These are phyloP conservation scores for Hansfordia pulvinata DNA, from an alignment of 2,329 filamentous ascomycete species.

Conservation along the genomic window DNA sequence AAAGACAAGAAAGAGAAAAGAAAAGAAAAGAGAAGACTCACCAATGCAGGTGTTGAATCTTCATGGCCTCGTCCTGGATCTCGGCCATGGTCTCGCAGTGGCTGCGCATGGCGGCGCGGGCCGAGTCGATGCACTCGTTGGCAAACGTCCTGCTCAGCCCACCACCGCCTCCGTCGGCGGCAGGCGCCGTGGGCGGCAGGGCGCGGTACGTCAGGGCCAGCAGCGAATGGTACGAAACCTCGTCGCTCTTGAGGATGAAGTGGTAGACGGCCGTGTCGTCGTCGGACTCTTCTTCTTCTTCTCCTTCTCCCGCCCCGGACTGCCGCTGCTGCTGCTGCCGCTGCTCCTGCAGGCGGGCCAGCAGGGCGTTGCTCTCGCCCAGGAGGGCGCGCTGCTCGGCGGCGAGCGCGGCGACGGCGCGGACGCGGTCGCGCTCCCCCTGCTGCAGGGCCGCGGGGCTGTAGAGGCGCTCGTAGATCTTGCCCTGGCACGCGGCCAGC, in stretches of 20 bases:
- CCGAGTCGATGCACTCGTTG: conserved; percentile 25
- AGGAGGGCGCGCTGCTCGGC: conserved; percentile 18
- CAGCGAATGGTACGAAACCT: conserved; percentile 25
- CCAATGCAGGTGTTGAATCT: conserved; percentile 30
- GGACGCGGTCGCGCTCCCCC: conserved; percentile 16
- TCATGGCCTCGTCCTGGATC: conserved; percentile 19
- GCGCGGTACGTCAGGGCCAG: conserved; percentile 29
- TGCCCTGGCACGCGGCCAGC: conserved; percentile 38
- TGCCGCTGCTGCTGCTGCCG: conserved; percentile 2
- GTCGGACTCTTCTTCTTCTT: no score
- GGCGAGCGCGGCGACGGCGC: conserved; percentile 17
- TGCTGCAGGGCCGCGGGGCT: conserved; percentile 24
- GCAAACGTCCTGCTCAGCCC: conserved; percentile 20
- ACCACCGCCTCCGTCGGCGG: no score
- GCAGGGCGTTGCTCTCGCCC: conserved; percentile 11
- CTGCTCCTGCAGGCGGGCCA: conserved; percentile 9
- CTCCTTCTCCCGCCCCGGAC: conserved; percentile 13
- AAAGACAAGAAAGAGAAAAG: no score
- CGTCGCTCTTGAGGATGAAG: conserved; percentile 22
- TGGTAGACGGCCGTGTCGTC: no score
- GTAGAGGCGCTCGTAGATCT: conserved; percentile 42
- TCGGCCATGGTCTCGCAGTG: conserved; percentile 25
- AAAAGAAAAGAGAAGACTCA: conserved; percentile 9
- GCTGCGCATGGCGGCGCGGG: conserved; percentile 24
- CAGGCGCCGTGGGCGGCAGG: conserved; percentile 16